Conservation (phyloP, 164 flowering plant genomes). For the Vitis riparia region DNA sequence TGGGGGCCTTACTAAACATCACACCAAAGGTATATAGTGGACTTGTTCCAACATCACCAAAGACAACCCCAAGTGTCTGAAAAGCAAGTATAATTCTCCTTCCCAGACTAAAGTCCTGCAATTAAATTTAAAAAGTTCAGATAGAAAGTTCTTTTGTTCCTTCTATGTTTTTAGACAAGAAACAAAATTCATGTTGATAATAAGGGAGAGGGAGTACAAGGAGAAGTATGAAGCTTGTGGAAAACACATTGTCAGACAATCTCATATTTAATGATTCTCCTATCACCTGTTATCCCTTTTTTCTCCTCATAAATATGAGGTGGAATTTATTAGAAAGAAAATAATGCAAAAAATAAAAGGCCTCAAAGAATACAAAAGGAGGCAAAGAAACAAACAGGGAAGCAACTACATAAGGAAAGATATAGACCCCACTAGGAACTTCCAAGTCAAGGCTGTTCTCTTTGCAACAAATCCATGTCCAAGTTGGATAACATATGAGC, state of each 20-base stretch:
- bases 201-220: neutral
- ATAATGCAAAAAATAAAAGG: neutral
- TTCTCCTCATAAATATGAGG: neutral
- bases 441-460: neutral
- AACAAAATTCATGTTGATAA: neutral
- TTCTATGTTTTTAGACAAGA: neutral
- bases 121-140: constrained; percentile 19
- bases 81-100: constrained; percentile 67
- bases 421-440: neutral
- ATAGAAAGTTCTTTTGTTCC: neutral
- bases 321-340: neutral
- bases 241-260: no score
- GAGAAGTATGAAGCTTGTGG: no score
- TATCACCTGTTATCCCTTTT: no score
- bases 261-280: no score
- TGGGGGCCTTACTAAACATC: constrained; percentile 90
- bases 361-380: neutral
- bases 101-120: constrained; percentile 77
- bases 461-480: neutral
- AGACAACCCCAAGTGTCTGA: constrained; percentile 95
- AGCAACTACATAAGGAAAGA: no score
- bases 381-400: neutral
- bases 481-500: neutral
- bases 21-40: constrained; percentile 95
- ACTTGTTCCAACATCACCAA: constrained; percentile 99